Evolutionary conservation across 108 stramenopile genomes (phyloP).

Genomic region (Skeletonema tropicum): DNA sequence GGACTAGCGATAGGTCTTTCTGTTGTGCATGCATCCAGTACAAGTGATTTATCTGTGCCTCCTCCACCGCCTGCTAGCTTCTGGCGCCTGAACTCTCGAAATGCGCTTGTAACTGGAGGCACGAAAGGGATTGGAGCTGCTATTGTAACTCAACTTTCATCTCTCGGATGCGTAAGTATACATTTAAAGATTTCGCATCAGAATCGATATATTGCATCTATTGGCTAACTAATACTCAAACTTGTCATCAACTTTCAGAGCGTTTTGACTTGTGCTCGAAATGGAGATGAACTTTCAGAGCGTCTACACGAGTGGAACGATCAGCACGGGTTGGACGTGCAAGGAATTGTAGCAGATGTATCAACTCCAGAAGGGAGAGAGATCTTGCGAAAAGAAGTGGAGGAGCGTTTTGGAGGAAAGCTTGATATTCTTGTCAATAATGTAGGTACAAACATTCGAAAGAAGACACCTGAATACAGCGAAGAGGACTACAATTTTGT

Average conservation of each 20-base stretch:
- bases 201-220: constrained; percentile 21
- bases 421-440: constrained; percentile 96
- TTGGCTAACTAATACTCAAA: neutral
- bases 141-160: constrained; percentile 39
- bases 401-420: constrained; percentile 44
- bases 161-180: constrained; percentile 12
- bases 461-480: constrained; percentile 86
- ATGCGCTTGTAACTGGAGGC: constrained; percentile 85
- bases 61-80: constrained; percentile 37
- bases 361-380: constrained; percentile 67
- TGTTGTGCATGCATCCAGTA: neutral
- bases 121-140: constrained; percentile 79
- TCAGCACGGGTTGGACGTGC: constrained; percentile 62
- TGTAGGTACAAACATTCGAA: constrained; percentile 95
- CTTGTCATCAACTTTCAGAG: constrained; percentile 39
- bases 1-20: neutral
- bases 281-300: constrained; percentile 61
- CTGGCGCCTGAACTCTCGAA: constrained; percentile 64
- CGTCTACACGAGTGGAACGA: constrained; percentile 68
- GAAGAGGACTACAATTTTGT: constrained; percentile 81
- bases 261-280: constrained; percentile 76
- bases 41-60: constrained; percentile 22
- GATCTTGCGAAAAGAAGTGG: constrained; percentile 48
- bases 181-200: constrained; percentile 1
- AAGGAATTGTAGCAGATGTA: constrained; percentile 76